Conservation (phyloP, 1,139 yeast genomes). For the Lodderomyces orthopsilosis region DNA sequence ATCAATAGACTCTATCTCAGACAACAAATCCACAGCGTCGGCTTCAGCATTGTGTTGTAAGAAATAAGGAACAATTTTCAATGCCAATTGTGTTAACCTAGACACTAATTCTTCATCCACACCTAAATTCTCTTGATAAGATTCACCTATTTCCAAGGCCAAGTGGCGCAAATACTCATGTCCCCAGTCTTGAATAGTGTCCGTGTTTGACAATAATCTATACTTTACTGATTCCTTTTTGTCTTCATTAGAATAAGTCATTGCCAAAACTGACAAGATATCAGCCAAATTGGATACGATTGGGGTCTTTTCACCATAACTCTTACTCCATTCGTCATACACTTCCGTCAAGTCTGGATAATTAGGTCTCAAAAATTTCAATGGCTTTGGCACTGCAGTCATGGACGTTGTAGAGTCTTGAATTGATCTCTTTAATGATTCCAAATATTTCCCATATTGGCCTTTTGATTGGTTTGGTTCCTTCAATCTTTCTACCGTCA, state of each 20-base stretch:
- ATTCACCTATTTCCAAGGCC: constrained; percentile 91
- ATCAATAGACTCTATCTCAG: constrained; percentile 87
- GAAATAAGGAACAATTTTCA: constrained; percentile 85
- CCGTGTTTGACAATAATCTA: constrained; percentile 61
- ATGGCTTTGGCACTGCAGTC: constrained; percentile 99
- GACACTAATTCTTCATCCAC: constrained; percentile 40
- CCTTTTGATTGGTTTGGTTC: constrained; percentile 40
- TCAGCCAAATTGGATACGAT: constrained; percentile 56
- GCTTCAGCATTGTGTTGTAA: constrained; percentile 96
- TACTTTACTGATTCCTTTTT: constrained; percentile 78
- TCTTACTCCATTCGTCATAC: constrained; percentile 63
- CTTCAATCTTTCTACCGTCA: constrained; percentile 74
- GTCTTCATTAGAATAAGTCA: constrained; percentile 89
- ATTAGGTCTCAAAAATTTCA: constrained; percentile 90
- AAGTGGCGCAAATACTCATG: constrained; percentile 96
- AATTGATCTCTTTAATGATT: constrained; percentile 70
- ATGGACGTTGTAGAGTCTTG: constrained; percentile 94
- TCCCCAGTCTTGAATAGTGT: constrained; percentile 85
- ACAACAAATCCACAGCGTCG: constrained; percentile 90
- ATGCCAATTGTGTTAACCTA: constrained; percentile 61
- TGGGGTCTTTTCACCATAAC: constrained; percentile 50
- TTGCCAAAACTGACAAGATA: constrained; percentile 86
- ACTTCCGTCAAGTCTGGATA: constrained; percentile 64
- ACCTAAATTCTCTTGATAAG: constrained; percentile 68
- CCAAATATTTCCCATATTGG: constrained; percentile 58